Evolutionary conservation across 2,329 filamentous ascomycete species (phyloP), one percentile per base, ranked within the genome.

Genomic region (Neocatenulostroma microsporum): DNA sequence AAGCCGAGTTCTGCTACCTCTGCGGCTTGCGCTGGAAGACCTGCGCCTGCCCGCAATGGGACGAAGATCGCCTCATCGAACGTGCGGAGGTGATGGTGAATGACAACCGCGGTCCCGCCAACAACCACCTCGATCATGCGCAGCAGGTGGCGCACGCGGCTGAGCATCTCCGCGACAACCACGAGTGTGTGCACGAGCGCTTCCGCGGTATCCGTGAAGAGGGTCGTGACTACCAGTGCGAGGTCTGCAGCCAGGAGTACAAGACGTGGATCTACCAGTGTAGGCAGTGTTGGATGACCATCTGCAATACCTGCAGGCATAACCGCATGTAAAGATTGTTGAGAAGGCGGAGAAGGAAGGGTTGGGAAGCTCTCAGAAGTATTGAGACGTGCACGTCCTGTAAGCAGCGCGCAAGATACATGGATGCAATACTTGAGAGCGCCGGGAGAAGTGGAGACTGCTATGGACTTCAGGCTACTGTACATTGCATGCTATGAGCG

Each of bases 1-100:
- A 34, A 7, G 30, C 37, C 8, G n/a, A 51, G 7, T 51, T 51
- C 39, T 53, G 47, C 39, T 53, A 53, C 24, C 28, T 44, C 17
- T 53, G 50, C 26, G 47, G 45, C 12, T 19, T 23, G 4, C 2
- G 10, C 5, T 53, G 50, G 48, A 47, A 40, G 34, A 39, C 36
- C n/a, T 51, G 48, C 25, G 10, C 10, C 6, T 51, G 48, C 25
- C 20, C 19, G 6, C 28, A 36, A 14, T 48, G 35, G 34, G 27
- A 42, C 15, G 46, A 46, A 24, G 11, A 34, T 14, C 33, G 34
- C 17, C 44, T 49, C 8, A 26, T 42, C n/a, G 28, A 34, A 12
- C 37, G 36, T 19, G 41, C 41, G 17, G 29, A 20, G 8, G 30
- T 10, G 2, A 13, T 30, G 8, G 36, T 25, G 21, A n/a, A n/a